A percentile compares a stretch with the other conserved stretches of the same genome.
Evolutionary conservation across 305 asterid genomes (phyloP).

Genomic region (Ajuga reptans): DNA sequence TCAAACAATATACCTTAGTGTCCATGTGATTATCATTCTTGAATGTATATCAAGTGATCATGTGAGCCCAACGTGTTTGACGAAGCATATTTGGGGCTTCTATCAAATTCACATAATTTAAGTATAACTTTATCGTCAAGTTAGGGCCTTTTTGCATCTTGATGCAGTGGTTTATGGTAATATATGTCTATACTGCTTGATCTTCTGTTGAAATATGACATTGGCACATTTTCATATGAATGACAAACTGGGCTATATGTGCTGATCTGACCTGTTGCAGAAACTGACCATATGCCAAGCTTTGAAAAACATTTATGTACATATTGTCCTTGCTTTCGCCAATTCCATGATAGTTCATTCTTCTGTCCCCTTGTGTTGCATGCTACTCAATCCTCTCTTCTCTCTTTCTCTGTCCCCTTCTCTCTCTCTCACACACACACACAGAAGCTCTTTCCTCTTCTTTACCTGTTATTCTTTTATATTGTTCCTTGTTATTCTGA

Average conservation of each 20-base stretch:
- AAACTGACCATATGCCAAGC: neutral
- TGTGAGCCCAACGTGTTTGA: neutral
- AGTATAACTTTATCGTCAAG: neutral
- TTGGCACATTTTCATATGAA: neutral
- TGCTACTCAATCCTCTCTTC: neutral
- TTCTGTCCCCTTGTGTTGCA: neutral
- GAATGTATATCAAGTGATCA: neutral
- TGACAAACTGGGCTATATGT: neutral
- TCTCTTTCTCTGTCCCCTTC: neutral
- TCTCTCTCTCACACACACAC: neutral
- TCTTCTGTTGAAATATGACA: neutral
- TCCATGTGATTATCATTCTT: constrained; percentile 20
- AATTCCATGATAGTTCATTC: neutral
- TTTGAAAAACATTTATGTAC: neutral
- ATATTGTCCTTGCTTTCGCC: neutral
- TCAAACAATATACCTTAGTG: neutral
- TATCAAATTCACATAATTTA: neutral
- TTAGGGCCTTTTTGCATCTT: constrained; percentile 13
- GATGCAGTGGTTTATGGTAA: constrained; percentile 1
- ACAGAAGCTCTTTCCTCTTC: neutral
- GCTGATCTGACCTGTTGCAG: neutral
- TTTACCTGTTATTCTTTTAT: neutral
- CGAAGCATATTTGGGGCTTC: constrained; percentile 4
- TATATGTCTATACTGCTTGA: neutral
- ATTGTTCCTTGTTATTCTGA: neutral